These are phyloP conservation scores for Colletotrichum sp. DNA, from an alignment of 2,329 filamentous ascomycete species.

Conservation along the genomic window DNA sequence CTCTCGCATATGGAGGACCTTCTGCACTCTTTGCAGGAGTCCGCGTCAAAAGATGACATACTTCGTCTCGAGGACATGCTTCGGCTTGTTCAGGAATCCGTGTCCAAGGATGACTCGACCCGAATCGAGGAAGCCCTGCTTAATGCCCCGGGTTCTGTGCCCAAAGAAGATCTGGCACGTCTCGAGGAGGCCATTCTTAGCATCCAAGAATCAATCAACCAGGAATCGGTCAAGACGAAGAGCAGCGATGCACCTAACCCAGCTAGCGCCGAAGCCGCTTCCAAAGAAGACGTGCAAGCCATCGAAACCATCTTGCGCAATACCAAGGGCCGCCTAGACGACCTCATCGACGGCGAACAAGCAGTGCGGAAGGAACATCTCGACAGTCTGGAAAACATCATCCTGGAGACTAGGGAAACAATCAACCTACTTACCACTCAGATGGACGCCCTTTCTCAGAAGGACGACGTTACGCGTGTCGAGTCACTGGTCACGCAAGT, in stretches of 20 bases:
- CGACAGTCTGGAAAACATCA: conserved; percentile 67
- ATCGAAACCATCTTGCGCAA: conserved; percentile 91
- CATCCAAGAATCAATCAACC: conserved; percentile 58
- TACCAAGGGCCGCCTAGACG: conserved; percentile 86
- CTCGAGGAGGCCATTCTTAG: conserved; percentile 53
- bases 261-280: conserved; percentile 55
- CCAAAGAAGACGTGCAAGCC: conserved; percentile 85
- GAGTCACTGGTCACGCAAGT: conserved; percentile 83
- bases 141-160: conserved; percentile 52
- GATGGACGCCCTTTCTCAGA: conserved; percentile 74
- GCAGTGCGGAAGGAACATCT: conserved; percentile 70
- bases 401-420: conserved; percentile 77
- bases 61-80: conserved; percentile 49
- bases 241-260: conserved; percentile 22
- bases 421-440: conserved; percentile 71
- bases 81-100: conserved; percentile 38
- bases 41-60: conserved; percentile 43
- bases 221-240: conserved; percentile 55
- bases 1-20: conserved; percentile 48
- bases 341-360: conserved; percentile 75
- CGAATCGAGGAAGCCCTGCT: conserved; percentile 56
- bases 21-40: conserved; percentile 38
- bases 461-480: conserved; percentile 78
- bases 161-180: conserved; percentile 48
- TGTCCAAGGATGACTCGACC: conserved; percentile 12